A percentile compares a stretch with the other conserved stretches of the same genome.
Evolutionary conservation across 306 rosid species (phyloP).

Genomic region (Macrotyloma uniflorum): DNA sequence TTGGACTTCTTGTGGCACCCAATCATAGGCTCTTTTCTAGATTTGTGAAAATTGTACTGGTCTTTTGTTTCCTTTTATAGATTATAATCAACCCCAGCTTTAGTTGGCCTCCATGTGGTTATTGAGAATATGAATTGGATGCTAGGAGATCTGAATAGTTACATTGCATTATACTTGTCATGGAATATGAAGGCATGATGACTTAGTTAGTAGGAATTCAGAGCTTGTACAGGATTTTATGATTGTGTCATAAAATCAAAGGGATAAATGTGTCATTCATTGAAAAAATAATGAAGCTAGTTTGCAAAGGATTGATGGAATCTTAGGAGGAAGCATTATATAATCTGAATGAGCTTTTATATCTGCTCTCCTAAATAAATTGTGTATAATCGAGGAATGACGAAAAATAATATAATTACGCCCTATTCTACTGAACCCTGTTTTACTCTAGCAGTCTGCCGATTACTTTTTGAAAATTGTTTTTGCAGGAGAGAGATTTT

Average conservation of each 20-base stretch:
- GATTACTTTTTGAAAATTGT: conserved; percentile 27
- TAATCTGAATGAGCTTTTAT: conserved; percentile 19
- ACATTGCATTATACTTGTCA: conserved; percentile 9
- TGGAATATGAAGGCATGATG: conserved; percentile 21
- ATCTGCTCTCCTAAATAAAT: neutral
- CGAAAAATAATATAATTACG: neutral
- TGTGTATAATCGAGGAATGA: neutral
- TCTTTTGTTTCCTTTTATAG: too few species aligned
- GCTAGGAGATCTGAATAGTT: neutral
- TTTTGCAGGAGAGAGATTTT: conserved; percentile 59
- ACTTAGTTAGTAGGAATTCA: conserved; percentile 26
- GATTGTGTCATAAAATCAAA: too few species aligned
- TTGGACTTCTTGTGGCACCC: too few species aligned
- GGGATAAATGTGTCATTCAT: too few species aligned
- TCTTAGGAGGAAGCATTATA: neutral
- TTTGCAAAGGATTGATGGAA: too few species aligned
- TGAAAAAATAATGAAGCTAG: too few species aligned
- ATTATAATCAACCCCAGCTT: too few species aligned
- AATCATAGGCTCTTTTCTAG: too few species aligned
- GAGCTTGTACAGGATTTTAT: conserved; percentile 16
- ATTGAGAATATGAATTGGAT: too few species aligned
- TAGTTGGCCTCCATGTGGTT: too few species aligned
- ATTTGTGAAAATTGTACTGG: too few species aligned
- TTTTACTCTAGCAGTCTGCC: conserved; percentile 14
- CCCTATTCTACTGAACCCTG: neutral